Percentiles rank a stretch among this genome's conserved stretches.
Conservation (phyloP, 208 protist species). For the Porcisia deanei region DNA sequence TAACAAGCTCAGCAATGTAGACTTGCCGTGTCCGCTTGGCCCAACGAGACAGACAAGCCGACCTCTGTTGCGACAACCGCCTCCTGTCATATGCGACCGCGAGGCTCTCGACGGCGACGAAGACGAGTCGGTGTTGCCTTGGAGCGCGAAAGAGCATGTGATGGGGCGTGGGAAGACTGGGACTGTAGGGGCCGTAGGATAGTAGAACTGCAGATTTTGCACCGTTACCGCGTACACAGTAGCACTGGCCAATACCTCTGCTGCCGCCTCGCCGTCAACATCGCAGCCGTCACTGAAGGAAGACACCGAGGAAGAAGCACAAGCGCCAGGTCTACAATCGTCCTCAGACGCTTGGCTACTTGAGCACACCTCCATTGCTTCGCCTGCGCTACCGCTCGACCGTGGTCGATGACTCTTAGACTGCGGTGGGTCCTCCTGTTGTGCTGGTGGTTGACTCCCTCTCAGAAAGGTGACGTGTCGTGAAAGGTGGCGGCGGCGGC, state of each 20-base stretch:
- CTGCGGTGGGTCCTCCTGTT: background rate
- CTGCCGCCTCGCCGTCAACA: slow-evolving; percentile 11
- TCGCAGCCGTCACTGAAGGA: background rate
- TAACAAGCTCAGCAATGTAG: slow-evolving; percentile 70
- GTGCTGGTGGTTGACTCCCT: background rate
- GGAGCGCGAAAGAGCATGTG: slow-evolving; percentile 23
- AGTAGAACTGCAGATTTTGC: slow-evolving; percentile 55
- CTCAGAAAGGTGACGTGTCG: background rate
- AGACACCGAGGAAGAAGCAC: background rate
- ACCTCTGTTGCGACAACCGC: slow-evolving; percentile 24
- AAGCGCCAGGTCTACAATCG: background rate
- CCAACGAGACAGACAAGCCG: slow-evolving; percentile 63
- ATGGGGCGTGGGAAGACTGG: slow-evolving; percentile 41
- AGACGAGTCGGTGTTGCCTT: slow-evolving; percentile 1
- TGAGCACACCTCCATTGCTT: slow-evolving; percentile 12
- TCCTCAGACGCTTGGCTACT: slow-evolving; percentile 1
- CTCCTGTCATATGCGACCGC: background rate
- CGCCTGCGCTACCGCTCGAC: slow-evolving; percentile 7
- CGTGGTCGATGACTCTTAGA: background rate
- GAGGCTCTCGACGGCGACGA: slow-evolving; percentile 7
- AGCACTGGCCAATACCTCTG: slow-evolving; percentile 15
- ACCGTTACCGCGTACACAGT: slow-evolving; percentile 29
- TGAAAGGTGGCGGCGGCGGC: background rate
- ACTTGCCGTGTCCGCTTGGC: slow-evolving; percentile 75
- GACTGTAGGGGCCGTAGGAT: slow-evolving; percentile 66